Conservation (phyloP, 164 flowering plant species). For the Sextonia rubra region DNA sequence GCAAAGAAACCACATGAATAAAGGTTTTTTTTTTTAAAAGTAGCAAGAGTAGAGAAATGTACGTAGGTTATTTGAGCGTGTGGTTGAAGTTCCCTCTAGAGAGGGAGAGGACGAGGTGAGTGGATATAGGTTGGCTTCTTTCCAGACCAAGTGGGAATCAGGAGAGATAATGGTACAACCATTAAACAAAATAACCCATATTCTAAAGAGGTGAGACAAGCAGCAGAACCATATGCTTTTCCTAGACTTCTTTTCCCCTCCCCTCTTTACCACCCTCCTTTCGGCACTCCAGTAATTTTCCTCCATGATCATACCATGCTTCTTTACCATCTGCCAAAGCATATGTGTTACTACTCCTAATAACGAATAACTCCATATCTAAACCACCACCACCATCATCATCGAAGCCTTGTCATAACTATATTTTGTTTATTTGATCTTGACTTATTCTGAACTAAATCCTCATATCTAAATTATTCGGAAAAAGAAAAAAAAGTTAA, state of each 20-base stretch:
- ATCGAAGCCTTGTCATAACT: no score
- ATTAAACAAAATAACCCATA: slow-evolving; percentile 2
- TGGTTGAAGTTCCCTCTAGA: neutral
- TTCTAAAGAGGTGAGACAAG: neutral
- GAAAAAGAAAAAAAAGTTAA: neutral
- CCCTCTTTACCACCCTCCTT: slow-evolving; percentile 2
- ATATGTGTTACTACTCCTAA: neutral
- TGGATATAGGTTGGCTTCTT: slow-evolving; percentile 4
- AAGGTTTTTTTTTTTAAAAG: no score
- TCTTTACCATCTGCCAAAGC: neutral
- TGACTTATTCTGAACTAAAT: no score
- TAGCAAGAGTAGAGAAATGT: neutral
- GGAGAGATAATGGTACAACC: neutral
- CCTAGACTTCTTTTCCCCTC: neutral
- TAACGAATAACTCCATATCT: no score
- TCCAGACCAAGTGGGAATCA: slow-evolving; percentile 2
- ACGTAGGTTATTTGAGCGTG: neutral
- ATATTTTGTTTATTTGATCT: no score
- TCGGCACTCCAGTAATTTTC: slow-evolving; percentile 7
- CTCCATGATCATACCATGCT: neutral
- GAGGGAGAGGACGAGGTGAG: neutral
- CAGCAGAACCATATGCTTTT: slow-evolving; percentile 26
- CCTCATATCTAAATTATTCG: no score
- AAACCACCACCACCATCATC: no score
- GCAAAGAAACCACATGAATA: no score